A percentile compares a stretch with the other conserved stretches of the same genome.
These are phyloP conservation scores for Paraurostyla sp. DNA, from an alignment of 73 alveolate genomes.

Conservation along the genomic window DNA sequence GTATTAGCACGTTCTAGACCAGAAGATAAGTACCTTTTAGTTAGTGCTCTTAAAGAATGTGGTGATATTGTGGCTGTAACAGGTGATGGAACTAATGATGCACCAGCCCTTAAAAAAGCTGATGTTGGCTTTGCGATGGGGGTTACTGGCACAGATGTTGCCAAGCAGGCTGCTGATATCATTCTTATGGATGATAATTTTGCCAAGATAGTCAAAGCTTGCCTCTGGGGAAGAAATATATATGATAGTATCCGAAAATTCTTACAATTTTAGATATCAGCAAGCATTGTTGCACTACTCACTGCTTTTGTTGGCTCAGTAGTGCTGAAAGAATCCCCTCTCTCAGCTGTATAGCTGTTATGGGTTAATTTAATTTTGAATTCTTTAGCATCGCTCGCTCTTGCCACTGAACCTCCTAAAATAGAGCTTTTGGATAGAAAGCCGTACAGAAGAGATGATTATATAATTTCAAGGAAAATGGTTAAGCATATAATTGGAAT, in stretches of 20 bases:
- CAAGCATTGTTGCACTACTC: constrained; percentile 83
- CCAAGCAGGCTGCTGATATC: constrained; percentile 92
- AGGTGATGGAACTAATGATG: constrained; percentile 92
- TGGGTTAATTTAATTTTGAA: constrained; percentile 97
- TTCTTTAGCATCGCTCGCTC: constrained; percentile 95
- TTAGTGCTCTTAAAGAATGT: constrained; percentile 85
- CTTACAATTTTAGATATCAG: constrained; percentile 86
- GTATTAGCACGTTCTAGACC: constrained; percentile 95
- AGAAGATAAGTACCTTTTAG: constrained; percentile 87
- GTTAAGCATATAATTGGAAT: constrained; percentile 90
- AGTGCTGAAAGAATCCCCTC: constrained; percentile 82
- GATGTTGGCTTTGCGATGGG: no score
- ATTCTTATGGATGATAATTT: constrained; percentile 91
- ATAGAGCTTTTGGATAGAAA: constrained; percentile 81
- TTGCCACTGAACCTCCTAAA: constrained; percentile 98
- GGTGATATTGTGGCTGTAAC: constrained; percentile 93
- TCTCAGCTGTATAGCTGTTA: constrained; percentile 81
- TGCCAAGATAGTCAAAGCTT: constrained; percentile 81
- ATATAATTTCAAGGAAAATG: constrained; percentile 94
- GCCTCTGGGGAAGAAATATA: constrained; percentile 80
- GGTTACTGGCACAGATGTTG: no score
- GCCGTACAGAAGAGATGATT: constrained; percentile 93
- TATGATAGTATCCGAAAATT: no score
- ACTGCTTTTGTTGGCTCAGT: constrained; percentile 88
- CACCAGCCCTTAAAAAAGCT: no score